Conservation (phyloP, 2,329 filamentous ascomycete genomes). For the Aspergillus tamarii region DNA sequence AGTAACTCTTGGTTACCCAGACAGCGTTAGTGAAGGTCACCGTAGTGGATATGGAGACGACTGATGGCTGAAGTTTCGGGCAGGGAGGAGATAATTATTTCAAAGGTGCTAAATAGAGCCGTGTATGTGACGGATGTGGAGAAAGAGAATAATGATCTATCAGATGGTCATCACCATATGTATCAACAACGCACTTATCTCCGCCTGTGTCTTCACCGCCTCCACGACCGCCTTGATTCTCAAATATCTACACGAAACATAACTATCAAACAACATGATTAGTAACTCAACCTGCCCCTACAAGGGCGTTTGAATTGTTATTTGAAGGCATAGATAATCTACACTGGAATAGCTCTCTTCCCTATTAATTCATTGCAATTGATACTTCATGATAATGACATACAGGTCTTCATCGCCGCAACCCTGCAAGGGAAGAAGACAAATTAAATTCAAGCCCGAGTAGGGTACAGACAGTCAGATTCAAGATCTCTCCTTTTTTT, state of each 20-base stretch:
- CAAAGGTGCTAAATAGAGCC: background rate
- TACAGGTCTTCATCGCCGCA: background rate
- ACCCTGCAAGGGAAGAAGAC: background rate
- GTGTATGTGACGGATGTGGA: slow-evolving; percentile 4
- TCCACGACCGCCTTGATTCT: background rate
- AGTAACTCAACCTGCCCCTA: background rate
- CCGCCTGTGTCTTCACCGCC: background rate
- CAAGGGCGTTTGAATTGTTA: background rate
- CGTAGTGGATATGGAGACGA: background rate
- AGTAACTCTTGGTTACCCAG: background rate
- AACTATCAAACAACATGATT: background rate
- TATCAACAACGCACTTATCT: slow-evolving; percentile 10
- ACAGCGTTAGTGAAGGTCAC: too few relatives aligned
- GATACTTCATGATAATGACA: background rate
- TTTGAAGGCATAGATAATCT: background rate
- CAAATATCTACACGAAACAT: background rate
- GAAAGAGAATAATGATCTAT: slow-evolving; percentile 7
- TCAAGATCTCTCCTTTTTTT: background rate
- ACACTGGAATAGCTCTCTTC: background rate
- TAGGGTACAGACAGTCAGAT: background rate
- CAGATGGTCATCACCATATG: slow-evolving; percentile 9
- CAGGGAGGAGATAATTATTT: background rate
- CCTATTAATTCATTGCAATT: background rate
- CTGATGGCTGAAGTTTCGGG: background rate
- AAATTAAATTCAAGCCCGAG: background rate